phyloP scores from a whole-genome alignment of 2,329 filamentous ascomycete species.

The Fusarium denticulatum region DNA sequence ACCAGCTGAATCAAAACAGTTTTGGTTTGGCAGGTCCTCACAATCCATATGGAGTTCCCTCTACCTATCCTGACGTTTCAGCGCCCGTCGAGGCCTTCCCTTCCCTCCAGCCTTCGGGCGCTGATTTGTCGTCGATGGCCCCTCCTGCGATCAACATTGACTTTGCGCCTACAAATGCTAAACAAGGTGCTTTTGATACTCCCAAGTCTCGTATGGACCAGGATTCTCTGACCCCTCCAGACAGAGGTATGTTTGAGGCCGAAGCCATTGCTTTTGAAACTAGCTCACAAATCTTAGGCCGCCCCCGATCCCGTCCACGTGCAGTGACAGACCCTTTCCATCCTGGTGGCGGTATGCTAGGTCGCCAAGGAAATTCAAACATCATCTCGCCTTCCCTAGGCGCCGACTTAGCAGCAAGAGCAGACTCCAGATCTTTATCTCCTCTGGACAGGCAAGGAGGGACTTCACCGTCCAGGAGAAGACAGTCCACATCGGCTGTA shows the following conservation, averaged over 20 bases:
- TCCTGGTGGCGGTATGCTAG: slow-evolving; percentile 54
- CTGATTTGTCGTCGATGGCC: slow-evolving; percentile 77
- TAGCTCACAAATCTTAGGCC: slow-evolving; percentile 51
- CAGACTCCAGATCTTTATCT: slow-evolving; percentile 66
- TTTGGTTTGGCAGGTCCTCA: slow-evolving; percentile 57
- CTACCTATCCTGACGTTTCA: slow-evolving; percentile 52
- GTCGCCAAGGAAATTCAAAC: slow-evolving; percentile 52
- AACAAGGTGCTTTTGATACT: slow-evolving; percentile 52
- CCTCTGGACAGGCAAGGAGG: slow-evolving; percentile 64
- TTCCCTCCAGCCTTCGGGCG: slow-evolving; percentile 57
- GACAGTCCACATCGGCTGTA: slow-evolving; percentile 72
- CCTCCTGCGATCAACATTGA: slow-evolving; percentile 97
- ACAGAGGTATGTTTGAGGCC: slow-evolving; percentile 63
- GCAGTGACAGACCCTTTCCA: slow-evolving; percentile 71
- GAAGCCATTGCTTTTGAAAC: background rate
- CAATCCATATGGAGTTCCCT: slow-evolving; percentile 50
- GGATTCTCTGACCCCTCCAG: slow-evolving; percentile 86
- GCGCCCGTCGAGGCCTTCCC: slow-evolving; percentile 62
- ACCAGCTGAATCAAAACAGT: slow-evolving; percentile 58
- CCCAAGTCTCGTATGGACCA: slow-evolving; percentile 73
- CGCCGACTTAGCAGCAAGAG: slow-evolving; percentile 55
- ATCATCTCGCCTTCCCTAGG: slow-evolving; percentile 63
- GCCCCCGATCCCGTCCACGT: slow-evolving; percentile 60
- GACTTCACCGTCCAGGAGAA: slow-evolving; percentile 50
- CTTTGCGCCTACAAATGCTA: slow-evolving; percentile 78